Conservation (phyloP, 164 flowering plant species). For the Magnolia kwangsiensis region DNA sequence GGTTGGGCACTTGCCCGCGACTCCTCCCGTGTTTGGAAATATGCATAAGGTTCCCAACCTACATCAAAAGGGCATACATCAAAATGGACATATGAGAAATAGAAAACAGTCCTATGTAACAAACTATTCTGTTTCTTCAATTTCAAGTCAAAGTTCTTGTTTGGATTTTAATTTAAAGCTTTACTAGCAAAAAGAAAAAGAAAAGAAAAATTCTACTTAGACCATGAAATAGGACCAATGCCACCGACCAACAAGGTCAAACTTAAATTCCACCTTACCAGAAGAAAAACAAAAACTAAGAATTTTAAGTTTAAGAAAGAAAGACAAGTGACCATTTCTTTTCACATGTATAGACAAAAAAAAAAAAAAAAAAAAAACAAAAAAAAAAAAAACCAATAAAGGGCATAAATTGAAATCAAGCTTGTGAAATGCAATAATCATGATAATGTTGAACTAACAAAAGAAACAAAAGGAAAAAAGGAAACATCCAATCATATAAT, state of each 20-base stretch:
- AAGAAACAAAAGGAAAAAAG: not conserved
- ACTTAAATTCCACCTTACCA: too few species aligned
- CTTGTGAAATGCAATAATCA: not conserved
- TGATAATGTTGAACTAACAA: not conserved
- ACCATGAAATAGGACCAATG: not conserved
- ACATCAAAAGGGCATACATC: not conserved
- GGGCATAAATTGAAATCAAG: not conserved
- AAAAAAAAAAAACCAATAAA: too few species aligned
- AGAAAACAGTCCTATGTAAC: not conserved
- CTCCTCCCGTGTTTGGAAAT: constrained; percentile 46
- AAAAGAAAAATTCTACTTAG: not conserved
- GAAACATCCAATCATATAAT: not conserved
- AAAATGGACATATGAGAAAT: not conserved
- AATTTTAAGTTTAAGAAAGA: too few species aligned
- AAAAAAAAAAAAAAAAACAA: too few species aligned
- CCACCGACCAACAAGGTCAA: too few species aligned
- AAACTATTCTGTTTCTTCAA: not conserved
- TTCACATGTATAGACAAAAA: too few species aligned
- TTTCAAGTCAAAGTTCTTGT: not conserved
- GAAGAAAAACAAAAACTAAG: too few species aligned
- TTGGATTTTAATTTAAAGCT: not conserved
- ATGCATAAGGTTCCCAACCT: constrained; percentile 33
- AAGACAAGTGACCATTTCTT: too few species aligned
- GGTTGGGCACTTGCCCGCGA: constrained; percentile 24
- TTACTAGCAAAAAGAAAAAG: not conserved